Conservation (phyloP, 1,284 basidiomycete species). For the Schizophyllum amplum region DNA sequence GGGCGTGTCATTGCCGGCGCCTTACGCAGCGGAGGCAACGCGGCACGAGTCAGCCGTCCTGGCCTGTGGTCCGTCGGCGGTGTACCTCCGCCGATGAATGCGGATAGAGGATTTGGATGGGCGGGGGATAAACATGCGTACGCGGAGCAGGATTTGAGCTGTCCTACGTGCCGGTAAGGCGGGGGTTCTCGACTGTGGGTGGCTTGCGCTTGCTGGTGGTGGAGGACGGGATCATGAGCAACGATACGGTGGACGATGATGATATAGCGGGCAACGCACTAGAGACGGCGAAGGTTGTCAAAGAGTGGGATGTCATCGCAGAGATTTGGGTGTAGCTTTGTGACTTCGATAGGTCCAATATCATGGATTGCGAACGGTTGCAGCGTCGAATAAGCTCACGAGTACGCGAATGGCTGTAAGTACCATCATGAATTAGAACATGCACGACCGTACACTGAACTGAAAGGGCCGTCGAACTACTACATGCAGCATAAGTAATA, state of each 20-base stretch:
- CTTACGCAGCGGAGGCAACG: conserved; percentile 23
- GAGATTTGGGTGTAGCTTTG: conserved; percentile 59
- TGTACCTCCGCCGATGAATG: conserved; percentile 34
- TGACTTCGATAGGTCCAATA: too few relatives aligned
- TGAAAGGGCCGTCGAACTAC: too few relatives aligned
- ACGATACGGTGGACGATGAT: conserved; percentile 19
- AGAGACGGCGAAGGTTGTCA: conserved; percentile 30
- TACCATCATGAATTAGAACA: not conserved
- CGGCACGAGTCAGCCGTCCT: conserved; percentile 25
- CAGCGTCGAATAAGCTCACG: too few relatives aligned
- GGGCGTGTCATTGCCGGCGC: conserved; percentile 18
- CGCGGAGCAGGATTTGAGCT: conserved; percentile 52
- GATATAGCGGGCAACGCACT: conserved; percentile 11
- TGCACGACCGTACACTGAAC: not conserved
- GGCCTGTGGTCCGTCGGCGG: conserved; percentile 47
- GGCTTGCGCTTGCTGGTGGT: conserved; percentile 56
- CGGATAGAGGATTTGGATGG: conserved; percentile 17
- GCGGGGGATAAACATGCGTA: conserved; percentile 17
- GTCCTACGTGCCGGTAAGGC: conserved; percentile 43
- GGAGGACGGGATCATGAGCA: conserved; percentile 35
- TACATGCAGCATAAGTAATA: not conserved
- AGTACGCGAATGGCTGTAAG: too few relatives aligned
- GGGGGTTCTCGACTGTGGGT: conserved; percentile 53
- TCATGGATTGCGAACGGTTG: too few relatives aligned
- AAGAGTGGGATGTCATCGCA: conserved; percentile 60